Percentiles rank a stretch among this genome's conserved stretches.
Evolutionary conservation across 345 rosid species (phyloP).

Genomic region (Ailanthus altissimus): DNA sequence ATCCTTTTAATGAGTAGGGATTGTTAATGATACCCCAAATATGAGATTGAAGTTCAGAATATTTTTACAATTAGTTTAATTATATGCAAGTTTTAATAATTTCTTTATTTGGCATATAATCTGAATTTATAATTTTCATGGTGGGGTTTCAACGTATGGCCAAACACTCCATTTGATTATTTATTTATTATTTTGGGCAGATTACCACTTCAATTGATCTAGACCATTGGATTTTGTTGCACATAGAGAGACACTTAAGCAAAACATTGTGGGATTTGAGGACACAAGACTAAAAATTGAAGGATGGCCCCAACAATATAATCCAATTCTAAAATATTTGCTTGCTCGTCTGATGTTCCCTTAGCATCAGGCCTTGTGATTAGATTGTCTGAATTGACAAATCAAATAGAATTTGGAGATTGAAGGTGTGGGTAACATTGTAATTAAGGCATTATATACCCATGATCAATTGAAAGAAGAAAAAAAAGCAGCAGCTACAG

Average conservation of each 20-base stretch:
- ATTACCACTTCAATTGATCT: conserved; percentile 21
- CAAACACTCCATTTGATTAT: conserved; percentile 19
- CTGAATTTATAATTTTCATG: background rate
- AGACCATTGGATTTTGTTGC: conserved; percentile 31
- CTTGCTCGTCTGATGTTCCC: conserved; percentile 39
- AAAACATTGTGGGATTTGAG: conserved; percentile 34
- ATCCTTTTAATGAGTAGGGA: background rate
- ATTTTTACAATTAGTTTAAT: background rate
- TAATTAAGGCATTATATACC: conserved; percentile 10
- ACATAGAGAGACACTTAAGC: conserved; percentile 30
- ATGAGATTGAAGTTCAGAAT: background rate
- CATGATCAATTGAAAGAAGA: background rate
- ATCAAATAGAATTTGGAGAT: conserved; percentile 12
- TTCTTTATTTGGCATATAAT: too few relatives aligned
- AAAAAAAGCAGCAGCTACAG: background rate
- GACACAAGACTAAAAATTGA: conserved; percentile 22
- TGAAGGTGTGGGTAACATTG: conserved; percentile 14
- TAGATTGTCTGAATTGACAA: conserved; percentile 30
- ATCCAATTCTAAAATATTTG: conserved; percentile 25
- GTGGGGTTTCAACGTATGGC: conserved; percentile 6
- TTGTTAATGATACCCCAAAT: background rate
- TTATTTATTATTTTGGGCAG: too few relatives aligned
- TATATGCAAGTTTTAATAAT: too few relatives aligned
- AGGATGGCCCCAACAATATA: conserved; percentile 28
- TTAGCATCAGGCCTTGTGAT: conserved; percentile 26